Percentiles rank a stretch among this genome's conserved stretches.
These are phyloP conservation scores for Sorghum bicolor DNA, from an alignment of 176 grass and related monocot species.

Conservation along the genomic window DNA sequence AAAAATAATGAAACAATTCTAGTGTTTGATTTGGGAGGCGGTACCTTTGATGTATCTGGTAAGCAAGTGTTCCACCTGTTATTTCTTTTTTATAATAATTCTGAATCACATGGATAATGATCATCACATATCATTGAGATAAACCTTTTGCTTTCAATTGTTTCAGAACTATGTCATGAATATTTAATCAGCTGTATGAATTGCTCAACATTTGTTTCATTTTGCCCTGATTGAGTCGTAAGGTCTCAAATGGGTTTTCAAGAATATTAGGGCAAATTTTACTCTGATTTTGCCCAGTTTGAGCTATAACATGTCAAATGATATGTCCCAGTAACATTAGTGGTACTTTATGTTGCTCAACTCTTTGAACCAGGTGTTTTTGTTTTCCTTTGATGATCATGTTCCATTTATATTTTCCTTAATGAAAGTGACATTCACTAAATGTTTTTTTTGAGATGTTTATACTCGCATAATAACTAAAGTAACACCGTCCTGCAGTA, in stretches of 20 bases:
- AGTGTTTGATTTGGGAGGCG: constrained; percentile 94
- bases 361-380: background rate
- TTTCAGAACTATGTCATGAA: background rate
- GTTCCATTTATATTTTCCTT: background rate
- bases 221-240: background rate
- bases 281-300: background rate
- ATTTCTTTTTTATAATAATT: background rate
- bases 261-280: background rate
- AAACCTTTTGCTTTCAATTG: background rate
- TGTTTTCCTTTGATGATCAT: background rate
- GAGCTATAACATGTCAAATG: background rate
- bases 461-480: background rate
- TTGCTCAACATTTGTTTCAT: background rate
- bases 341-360: background rate
- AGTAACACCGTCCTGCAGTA: constrained; percentile 31
- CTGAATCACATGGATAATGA: background rate
- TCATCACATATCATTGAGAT: background rate
- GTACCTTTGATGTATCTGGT: constrained; percentile 99
- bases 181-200: background rate
- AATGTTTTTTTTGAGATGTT: background rate
- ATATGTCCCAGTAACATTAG: background rate
- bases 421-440: background rate
- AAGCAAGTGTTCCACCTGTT: constrained; percentile 13
- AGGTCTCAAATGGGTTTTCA: background rate
- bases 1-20: constrained; percentile 99